Percentiles rank a stretch among this genome's conserved stretches.
Evolutionary conservation across 352 stramenopile species (phyloP).

Genomic region (Phytophthora syringae): DNA sequence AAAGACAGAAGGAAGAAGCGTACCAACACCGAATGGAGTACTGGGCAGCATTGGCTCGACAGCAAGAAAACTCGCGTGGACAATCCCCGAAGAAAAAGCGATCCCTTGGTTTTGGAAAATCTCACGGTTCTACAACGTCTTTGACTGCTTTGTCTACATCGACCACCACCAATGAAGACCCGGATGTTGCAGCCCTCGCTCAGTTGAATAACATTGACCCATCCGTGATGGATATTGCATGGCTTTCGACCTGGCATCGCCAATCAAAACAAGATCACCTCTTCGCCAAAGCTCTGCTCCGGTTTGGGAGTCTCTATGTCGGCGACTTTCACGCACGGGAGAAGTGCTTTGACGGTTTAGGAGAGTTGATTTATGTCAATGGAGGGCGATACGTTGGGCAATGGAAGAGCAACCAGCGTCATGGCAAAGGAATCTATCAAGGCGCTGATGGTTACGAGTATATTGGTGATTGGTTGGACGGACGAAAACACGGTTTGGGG

Average conservation of each 20-base stretch:
- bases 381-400: conserved; percentile 87
- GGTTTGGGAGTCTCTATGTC: conserved; percentile 75
- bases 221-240: conserved; percentile 46
- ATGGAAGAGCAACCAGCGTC: conserved; percentile 75
- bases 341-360: conserved; percentile 76
- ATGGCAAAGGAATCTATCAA: conserved; percentile 76
- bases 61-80: conserved; percentile 32
- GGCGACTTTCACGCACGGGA: conserved; percentile 63
- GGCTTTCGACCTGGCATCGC: conserved; percentile 60
- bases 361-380: conserved; percentile 85
- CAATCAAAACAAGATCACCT: conserved; percentile 35
- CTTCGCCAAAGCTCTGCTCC: conserved; percentile 73
- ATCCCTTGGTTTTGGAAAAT: conserved; percentile 42
- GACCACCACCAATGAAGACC: not conserved
- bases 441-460: conserved; percentile 64
- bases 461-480: conserved; percentile 74
- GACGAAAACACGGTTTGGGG: conserved; percentile 82
- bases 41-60: conserved; percentile 53
- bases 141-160: not conserved
- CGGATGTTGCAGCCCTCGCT: conserved; percentile 12
- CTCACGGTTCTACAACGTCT: conserved; percentile 4
- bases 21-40: conserved; percentile 70
- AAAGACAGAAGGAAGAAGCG: conserved; percentile 60
- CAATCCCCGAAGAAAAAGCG: conserved; percentile 42
- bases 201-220: conserved; percentile 40